Base-by-base conservation (phyloP, 495 filamentous ascomycete species). In the Corynascus novoguineensis region DNA sequence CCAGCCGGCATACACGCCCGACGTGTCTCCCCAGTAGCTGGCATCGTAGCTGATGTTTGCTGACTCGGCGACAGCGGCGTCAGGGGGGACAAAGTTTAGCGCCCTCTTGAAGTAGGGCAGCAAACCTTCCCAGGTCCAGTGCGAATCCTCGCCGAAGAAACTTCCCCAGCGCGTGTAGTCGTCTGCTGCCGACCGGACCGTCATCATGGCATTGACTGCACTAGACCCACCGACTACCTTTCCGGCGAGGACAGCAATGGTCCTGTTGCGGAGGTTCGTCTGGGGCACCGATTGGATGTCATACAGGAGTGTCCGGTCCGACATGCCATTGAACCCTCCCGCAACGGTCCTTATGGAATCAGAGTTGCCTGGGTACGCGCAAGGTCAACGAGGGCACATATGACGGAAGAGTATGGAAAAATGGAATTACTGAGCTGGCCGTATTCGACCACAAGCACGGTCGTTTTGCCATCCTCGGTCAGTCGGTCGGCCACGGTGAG, bases 401-500 rank as follows among this genome's bases (percentile, higher is more conserved):
- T 4, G 12, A 10, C 35, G n/a, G 22, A n/a, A 17, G 17, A 22
- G 48, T 1, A 5, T 11, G 45, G 11, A 19, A 0, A 15, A 31
- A 17, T 53, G n/a, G n/a, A n/a, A n/a, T n/a, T n/a, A 64, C 60
- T 60, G 2, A 67, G 44, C 15, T 55, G 12, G 38, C 67, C 67
- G 32, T 64, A 62, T 61, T 86, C 83, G 44, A 86, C 67, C 3
- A 84, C 74, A 2, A 82, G 61, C 1, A 85, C 75, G 0, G 64
- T 60, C 1, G 68, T 64, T n/a, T 68, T 57, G 10, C 69, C 63
- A 56, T 76, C 68, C 35, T 80, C 79, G 15, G 72, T 75, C 25
- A 84, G 67, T 11, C 83, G 71, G 31, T 76, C 70, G 2, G 89
- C 91, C 66, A 96, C 86, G 47, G 92, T 88, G 71, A 90, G 89